A percentile compares a stretch with the other conserved stretches of the same genome.
phyloP scores from a whole-genome alignment of 2,329 filamentous ascomycete species.

The Penicillium decumbens region DNA sequence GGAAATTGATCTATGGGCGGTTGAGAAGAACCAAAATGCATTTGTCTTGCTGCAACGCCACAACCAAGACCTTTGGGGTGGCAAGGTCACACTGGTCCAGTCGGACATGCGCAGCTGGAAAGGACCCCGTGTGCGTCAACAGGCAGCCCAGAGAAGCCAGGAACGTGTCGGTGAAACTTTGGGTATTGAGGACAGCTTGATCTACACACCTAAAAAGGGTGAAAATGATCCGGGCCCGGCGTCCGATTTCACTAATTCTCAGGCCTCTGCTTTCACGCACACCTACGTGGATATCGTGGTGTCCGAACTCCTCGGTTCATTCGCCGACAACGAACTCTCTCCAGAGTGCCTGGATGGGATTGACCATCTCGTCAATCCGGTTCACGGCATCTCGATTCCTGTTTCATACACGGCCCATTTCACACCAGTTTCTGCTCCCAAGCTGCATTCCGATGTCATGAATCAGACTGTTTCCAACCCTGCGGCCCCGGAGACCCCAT shows the following conservation, averaged over 20 bases:
- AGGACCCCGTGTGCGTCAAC: constrained; percentile 55
- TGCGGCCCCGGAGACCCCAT: constrained; percentile 81
- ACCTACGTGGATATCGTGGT: constrained; percentile 76
- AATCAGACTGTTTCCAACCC: constrained; percentile 59
- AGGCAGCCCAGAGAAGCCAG: constrained; percentile 12
- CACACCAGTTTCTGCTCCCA: constrained; percentile 85
- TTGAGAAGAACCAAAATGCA: constrained; percentile 98
- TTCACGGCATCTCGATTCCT: constrained; percentile 87
- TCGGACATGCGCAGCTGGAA: constrained; percentile 98
- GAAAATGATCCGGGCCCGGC: constrained; percentile 39
- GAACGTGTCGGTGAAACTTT: constrained; percentile 34
- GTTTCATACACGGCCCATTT: constrained; percentile 89
- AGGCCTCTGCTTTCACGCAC: constrained; percentile 28
- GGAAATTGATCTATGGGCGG: constrained; percentile 77
- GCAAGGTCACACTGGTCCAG: constrained; percentile 79
- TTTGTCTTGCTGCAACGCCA: constrained; percentile 87
- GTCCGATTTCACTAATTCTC: constrained; percentile 42
- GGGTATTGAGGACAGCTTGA: constrained; percentile 28
- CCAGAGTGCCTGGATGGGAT: constrained; percentile 96
- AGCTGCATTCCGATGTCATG: constrained; percentile 74
- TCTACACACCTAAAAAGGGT: constrained; percentile 18
- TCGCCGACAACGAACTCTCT: constrained; percentile 93
- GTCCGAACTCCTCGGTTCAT: constrained; percentile 86
- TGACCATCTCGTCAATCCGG: constrained; percentile 75
- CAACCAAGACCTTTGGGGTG: constrained; percentile 75